These are phyloP conservation scores for Blastobotrys malaysiensis DNA, from an alignment of 1,139 yeast genomes.

Conservation along the genomic window DNA sequence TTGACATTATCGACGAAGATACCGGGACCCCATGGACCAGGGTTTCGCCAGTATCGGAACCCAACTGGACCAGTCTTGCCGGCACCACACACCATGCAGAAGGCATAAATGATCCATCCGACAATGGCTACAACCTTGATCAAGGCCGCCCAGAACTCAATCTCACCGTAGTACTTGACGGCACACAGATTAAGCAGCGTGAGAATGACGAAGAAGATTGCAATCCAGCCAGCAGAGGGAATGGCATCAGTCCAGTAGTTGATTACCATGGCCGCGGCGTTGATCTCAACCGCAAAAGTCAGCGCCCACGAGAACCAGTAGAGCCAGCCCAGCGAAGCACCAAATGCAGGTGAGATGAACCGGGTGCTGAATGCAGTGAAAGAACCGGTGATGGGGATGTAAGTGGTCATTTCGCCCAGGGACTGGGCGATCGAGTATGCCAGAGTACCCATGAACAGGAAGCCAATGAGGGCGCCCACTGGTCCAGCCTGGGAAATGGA, in stretches of 20 bases:
- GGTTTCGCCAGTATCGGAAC: slow-evolving; percentile 64
- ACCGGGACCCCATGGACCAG: slow-evolving; percentile 57
- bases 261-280: slow-evolving; percentile 73
- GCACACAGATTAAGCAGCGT: slow-evolving; percentile 54
- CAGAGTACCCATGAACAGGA: slow-evolving; percentile 46
- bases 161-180: slow-evolving; percentile 59
- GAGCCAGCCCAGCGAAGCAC: slow-evolving; percentile 77
- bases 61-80: slow-evolving; percentile 66
- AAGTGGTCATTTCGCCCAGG: slow-evolving; percentile 59
- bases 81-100: slow-evolving; percentile 70
- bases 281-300: slow-evolving; percentile 75
- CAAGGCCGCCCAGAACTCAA: slow-evolving; percentile 64
- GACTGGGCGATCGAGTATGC: slow-evolving; percentile 54
- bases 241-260: slow-evolving; percentile 69
- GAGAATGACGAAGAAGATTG: slow-evolving; percentile 56
- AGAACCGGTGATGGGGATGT: slow-evolving; percentile 41
- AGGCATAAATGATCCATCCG: slow-evolving; percentile 64
- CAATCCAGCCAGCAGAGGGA: slow-evolving; percentile 73
- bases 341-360: slow-evolving; percentile 48
- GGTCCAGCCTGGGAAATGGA: slow-evolving; percentile 59
- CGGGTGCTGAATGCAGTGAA: slow-evolving; percentile 34
- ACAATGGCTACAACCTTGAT: slow-evolving; percentile 63
- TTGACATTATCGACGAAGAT: slow-evolving; percentile 40
- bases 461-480: slow-evolving; percentile 56
- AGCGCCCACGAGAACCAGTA: slow-evolving; percentile 89